A percentile compares a stretch with the other conserved stretches of the same genome.
These are phyloP conservation scores for Myxozyma vanderwaltii DNA, from an alignment of 805 yeast species.

Conservation along the genomic window DNA sequence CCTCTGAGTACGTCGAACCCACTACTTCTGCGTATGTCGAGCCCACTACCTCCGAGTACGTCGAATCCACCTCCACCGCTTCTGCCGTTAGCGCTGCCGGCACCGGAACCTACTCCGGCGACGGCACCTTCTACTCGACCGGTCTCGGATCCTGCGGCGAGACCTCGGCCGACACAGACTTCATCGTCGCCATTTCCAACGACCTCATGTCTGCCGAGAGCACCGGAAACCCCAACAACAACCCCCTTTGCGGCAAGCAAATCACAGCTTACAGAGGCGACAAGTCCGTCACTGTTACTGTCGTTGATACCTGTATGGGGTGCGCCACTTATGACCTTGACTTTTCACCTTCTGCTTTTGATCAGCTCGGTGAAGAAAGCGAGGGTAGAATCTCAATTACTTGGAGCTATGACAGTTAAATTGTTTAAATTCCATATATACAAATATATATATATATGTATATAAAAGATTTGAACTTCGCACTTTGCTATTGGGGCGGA, in stretches of 20 bases:
- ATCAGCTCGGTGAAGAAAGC: conserved; percentile 51
- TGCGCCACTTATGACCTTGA: conserved; percentile 56
- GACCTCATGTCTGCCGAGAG: conserved; percentile 49
- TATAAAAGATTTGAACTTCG: too few species aligned
- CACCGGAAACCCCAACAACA: conserved; percentile 45
- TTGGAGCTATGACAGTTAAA: conserved; percentile 56
- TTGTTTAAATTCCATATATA: too few species aligned
- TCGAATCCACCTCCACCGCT: conserved; percentile 15
- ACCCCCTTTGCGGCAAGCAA: conserved; percentile 55
- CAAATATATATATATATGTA: too few species aligned
- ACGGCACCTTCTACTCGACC: conserved; percentile 44
- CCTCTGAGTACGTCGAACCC: conserved; percentile 8
- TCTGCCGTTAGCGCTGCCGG: conserved; percentile 26
- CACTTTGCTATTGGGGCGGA: too few species aligned
- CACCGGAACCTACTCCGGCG: conserved; percentile 40
- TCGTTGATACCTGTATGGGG: conserved; percentile 60
- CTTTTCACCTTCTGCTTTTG: conserved; percentile 63
- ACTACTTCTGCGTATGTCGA: conserved; percentile 15
- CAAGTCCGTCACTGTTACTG: conserved; percentile 57
- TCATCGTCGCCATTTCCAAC: conserved; percentile 56
- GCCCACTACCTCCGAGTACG: conserved; percentile 22
- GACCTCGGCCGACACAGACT: conserved; percentile 50
- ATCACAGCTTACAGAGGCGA: conserved; percentile 52
- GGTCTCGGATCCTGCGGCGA: conserved; percentile 61
- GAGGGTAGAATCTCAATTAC: conserved; percentile 58